phyloP scores from a whole-genome alignment of 1,284 basidiomycete species.

The Hemileia vastatrix region DNA sequence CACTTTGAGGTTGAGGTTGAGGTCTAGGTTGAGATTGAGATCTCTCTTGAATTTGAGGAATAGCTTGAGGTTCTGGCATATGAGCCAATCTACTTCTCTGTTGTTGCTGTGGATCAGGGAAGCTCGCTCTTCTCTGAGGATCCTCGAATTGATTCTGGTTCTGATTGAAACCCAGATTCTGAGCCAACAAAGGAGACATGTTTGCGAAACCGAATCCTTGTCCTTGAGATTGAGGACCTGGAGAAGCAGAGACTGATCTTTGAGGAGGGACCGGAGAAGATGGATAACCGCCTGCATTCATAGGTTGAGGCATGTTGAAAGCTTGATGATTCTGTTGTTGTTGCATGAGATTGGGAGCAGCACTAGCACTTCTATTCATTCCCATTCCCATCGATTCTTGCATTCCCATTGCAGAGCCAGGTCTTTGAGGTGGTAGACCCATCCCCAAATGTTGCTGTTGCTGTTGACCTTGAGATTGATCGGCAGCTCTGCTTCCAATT shows the following conservation, averaged over 20 bases:
- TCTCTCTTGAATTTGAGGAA: no score
- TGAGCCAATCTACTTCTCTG: no score
- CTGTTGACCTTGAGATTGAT: not conserved
- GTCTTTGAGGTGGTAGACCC: conserved; percentile 5
- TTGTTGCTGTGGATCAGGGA: no score
- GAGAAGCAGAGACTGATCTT: conserved; percentile 26
- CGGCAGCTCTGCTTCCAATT: no score
- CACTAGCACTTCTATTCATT: conserved; percentile 23
- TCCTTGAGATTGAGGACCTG: not conserved
- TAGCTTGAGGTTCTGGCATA: no score
- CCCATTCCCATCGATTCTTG: conserved; percentile 6
- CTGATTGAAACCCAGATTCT: not conserved
- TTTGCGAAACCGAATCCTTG: not conserved
- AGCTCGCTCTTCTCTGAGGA: not conserved
- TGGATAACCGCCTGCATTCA: not conserved
- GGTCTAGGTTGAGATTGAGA: no score
- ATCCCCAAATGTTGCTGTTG: not conserved
- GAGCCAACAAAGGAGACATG: not conserved
- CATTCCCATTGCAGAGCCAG: not conserved
- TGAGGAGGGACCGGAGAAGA: conserved; percentile 16
- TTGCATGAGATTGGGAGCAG: conserved; percentile 27
- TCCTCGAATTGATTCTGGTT: not conserved
- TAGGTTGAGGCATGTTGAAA: not conserved
- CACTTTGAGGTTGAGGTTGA: no score
- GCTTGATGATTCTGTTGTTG: not conserved